Conservation (phyloP, 2,329 filamentous ascomycete genomes). For the Endothia cerciana region DNA sequence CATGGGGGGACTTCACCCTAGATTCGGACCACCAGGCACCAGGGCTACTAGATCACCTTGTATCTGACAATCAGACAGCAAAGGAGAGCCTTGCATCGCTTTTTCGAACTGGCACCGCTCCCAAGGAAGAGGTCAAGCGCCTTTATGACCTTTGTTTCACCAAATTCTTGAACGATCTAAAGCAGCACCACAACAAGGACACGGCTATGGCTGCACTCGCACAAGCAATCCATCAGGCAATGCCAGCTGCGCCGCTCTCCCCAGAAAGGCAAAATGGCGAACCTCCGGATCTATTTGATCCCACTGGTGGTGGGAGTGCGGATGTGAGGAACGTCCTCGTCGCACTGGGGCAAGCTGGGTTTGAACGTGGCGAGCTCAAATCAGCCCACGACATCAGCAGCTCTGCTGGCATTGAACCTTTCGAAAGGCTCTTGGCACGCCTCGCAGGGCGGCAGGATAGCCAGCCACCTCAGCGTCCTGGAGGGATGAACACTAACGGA, state of each 20-base stretch:
- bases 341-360: background rate
- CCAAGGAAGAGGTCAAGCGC: slow-evolving; percentile 3
- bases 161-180: background rate
- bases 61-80: background rate
- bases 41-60: background rate
- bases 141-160: slow-evolving; percentile 1
- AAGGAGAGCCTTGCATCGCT: background rate
- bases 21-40: background rate
- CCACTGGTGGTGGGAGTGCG: background rate
- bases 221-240: slow-evolving; percentile 15
- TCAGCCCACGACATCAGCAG: background rate
- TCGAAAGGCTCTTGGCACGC: background rate
- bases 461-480: background rate
- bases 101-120: background rate
- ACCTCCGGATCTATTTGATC: slow-evolving; percentile 4
- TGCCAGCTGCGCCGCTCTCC: background rate
- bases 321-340: background rate
- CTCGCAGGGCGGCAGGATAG: background rate
- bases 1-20: background rate
- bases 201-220: slow-evolving; percentile 6
- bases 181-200: slow-evolving; percentile 19
- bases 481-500: background rate
- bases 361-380: background rate
- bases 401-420: slow-evolving; percentile 1
- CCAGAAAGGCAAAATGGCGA: slow-evolving; percentile 10